Evolutionary conservation across 2,329 filamentous ascomycete genomes (phyloP), one percentile per base, ranked within the genome.

Genomic region (Ascosphaera aggregata): DNA sequence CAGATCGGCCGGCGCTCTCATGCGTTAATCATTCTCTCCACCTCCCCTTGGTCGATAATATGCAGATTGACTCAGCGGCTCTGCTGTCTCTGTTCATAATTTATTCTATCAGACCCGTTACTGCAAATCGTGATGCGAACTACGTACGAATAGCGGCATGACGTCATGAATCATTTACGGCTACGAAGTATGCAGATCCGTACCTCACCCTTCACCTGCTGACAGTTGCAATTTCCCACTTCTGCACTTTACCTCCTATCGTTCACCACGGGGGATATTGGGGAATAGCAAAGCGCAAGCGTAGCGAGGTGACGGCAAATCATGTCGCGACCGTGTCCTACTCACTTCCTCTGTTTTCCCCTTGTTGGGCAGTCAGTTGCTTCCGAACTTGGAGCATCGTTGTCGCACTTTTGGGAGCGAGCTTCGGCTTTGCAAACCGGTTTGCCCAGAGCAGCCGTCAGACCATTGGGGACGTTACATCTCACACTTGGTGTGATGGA

Each of bases 401-500:
- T 91, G 3, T 57, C 64, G 3, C 50, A 62, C 4, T 85, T 91
- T 52, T 64, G 61, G 41, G 57, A 67, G 19, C 68, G 76, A 44
- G 65, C 76, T 18, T 50, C 50, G 17, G 44, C 36, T 34, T 40
- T 39, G 34, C 15, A 41, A 24, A 40, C 42, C 34, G 20, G 42
- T 30, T 58, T 86, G 8, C 77, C 79, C 0, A 53, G 62, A 22
- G 67, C 67, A 40, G 81, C 82, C 1, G 60, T 93, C 38, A 65
- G 84, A 19, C 82, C 82, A 0, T 57, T 80, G 0, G 80, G 80
- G 0, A 84, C 82, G 1, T 57, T 94, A 37, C 86, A 95, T 56
- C 61, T 92, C 2, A 94, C 85, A 0, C 64, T 94, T 0, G 85
- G 84, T 0, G 79, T 91, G 1, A 85, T 94, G 78, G 76, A 69